phyloP scores from a whole-genome alignment of 257 asterid genomes.

The Solanum virginianum region DNA sequence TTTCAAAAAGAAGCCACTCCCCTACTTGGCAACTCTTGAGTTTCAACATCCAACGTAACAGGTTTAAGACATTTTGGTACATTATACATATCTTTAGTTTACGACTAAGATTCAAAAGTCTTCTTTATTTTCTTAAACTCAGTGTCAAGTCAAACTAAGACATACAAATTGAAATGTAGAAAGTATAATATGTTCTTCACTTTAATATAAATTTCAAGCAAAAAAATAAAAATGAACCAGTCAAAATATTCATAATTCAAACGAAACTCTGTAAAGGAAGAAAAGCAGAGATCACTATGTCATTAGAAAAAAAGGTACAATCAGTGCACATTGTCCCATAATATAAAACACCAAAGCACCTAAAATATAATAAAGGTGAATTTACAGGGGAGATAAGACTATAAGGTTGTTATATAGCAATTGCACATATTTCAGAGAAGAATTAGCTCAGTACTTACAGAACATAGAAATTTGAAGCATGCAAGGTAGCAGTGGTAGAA shows the following conservation, averaged over 20 bases:
- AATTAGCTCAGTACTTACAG: not conserved
- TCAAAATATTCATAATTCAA: not conserved
- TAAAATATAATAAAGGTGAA: not conserved
- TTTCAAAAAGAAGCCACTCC: not conserved
- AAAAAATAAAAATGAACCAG: not conserved
- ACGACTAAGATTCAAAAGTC: not conserved
- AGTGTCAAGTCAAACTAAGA: too few species aligned
- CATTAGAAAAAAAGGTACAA: not conserved
- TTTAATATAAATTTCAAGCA: not conserved
- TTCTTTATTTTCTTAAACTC: too few species aligned
- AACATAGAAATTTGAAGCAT: not conserved
- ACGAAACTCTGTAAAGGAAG: not conserved
- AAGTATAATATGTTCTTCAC: not conserved
- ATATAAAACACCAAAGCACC: not conserved
- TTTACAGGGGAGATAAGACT: not conserved
- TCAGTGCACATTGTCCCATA: not conserved
- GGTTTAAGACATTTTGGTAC: not conserved
- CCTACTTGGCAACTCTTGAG: not conserved
- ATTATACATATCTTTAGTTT: not conserved
- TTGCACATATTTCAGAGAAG: not conserved
- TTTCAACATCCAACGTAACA: not conserved
- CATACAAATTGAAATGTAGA: too few species aligned
- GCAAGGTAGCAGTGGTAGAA: not conserved
- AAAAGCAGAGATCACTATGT: not conserved
- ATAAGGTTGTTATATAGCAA: not conserved